phyloP scores from a whole-genome alignment of 2,329 filamentous ascomycete genomes.

The Nigrospora oryzae region DNA sequence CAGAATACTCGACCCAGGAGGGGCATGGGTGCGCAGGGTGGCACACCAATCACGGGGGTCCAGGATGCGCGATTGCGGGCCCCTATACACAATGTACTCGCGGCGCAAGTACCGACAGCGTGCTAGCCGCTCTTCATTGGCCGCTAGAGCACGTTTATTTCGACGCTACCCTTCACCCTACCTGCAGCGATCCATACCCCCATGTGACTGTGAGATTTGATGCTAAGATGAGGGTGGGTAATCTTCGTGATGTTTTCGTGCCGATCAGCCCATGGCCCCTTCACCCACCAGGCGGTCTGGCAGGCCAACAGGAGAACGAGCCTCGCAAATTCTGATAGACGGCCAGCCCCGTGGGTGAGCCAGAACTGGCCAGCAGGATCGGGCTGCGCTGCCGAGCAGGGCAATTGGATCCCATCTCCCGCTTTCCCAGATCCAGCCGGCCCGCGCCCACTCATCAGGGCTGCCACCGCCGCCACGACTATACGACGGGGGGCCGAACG shows the following conservation, averaged over 20 bases:
- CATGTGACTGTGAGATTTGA: conserved; percentile 13
- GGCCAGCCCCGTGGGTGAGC: no score
- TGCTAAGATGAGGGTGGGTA: conserved; percentile 13
- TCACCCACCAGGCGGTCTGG: no score
- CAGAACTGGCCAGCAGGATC: no score
- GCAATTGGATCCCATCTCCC: conserved; percentile 11
- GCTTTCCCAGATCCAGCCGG: conserved; percentile 12
- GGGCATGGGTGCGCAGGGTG: not conserved
- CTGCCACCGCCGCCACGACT: no score
- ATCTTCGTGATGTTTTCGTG: conserved; percentile 7
- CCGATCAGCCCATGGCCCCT: conserved; percentile 7
- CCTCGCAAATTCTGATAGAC: conserved; percentile 5
- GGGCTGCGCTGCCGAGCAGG: conserved; percentile 1
- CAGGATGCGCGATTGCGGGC: no score
- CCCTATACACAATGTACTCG: no score
- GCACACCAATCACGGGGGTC: not conserved
- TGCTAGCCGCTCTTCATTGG: conserved; percentile 6
- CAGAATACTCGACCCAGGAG: not conserved
- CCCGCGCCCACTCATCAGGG: not conserved
- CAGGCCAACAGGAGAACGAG: not conserved
- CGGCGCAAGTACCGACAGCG: conserved; percentile 1
- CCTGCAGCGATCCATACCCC: conserved; percentile 9
- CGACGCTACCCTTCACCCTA: conserved; percentile 10
- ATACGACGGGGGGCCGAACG: no score
- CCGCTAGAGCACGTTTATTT: conserved; percentile 19